Evolutionary conservation across 2,329 filamentous ascomycete genomes (phyloP), one percentile per base, ranked within the genome.

Genomic region (Trichoderma polysporum): DNA sequence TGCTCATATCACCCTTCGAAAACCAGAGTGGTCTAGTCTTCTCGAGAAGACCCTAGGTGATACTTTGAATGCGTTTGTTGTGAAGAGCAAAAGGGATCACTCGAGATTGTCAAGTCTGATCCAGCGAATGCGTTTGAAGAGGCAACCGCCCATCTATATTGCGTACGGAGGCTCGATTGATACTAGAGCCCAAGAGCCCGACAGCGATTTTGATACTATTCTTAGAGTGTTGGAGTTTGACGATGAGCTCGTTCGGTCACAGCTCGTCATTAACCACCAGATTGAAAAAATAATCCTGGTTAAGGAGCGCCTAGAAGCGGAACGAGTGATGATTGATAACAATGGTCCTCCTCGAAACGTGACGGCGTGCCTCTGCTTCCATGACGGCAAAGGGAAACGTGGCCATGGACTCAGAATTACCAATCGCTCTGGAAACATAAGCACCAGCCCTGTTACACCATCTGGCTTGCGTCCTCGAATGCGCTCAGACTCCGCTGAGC

Each of bases 231-330:
- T 99, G 61, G 90, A 93, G 77, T 91, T 98, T 69, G 91, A 95
- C 68, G 88, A 94, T 71, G 86, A 91, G 22, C 79, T 91, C 50
- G 90, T 97, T 22, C 89, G 89, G 58, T 91, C 93, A 68, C 90
- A 93, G 68, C 81, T 98, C 54, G 90, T 99, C 73, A 95, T 98
- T 75, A 90, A 89, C 69, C 86, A 93, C 71, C 80, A 81, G 7
- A 92, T 97, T 61, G 95, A 99, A 69, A 94, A 97, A 76, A 88
- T 90, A 8, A 86, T 97, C 6, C 82, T 99, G 0, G 88, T 97
- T 63, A 83, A 88, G 65, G 83, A 90, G 33, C 83, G 91, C 31
- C 77, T 83, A 1, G 85, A 92, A 66, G 95, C 90, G 1, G 83
- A 90, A 50, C 79, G 83, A 4, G 85, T 91, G 53, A 91, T 97